phyloP scores from a whole-genome alignment of 768 basidiomycete genomes.

The Pisolithus microcarpus region DNA sequence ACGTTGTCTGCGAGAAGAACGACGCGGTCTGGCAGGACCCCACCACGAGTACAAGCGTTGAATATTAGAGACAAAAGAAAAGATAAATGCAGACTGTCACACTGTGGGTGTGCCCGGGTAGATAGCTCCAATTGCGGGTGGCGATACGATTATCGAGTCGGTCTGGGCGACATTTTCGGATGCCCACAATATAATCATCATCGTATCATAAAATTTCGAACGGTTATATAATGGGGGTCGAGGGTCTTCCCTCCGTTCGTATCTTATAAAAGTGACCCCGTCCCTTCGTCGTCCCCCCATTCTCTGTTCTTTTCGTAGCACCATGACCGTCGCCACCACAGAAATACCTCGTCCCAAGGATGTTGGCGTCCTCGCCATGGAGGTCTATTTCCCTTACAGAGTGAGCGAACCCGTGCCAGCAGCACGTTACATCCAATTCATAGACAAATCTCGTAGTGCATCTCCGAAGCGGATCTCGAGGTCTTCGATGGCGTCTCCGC shows the following conservation, averaged over 20 bases:
- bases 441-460: conserved; percentile 49
- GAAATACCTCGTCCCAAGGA: conserved; percentile 65
- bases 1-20: too few relatives aligned
- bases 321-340: conserved; percentile 21
- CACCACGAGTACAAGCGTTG: too few relatives aligned
- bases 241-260: neutral
- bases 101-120: too few relatives aligned
- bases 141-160: too few relatives aligned
- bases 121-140: too few relatives aligned
- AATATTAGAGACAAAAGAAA: too few relatives aligned
- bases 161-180: conserved; percentile 4
- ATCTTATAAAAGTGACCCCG: conserved; percentile 18
- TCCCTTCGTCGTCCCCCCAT: neutral
- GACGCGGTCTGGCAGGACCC: too few relatives aligned
- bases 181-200: conserved; percentile 10
- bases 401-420: conserved; percentile 39
- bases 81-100: too few relatives aligned
- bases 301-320: neutral
- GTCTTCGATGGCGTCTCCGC: conserved; percentile 88
- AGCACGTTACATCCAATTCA: conserved; percentile 3
- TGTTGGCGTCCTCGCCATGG: conserved; percentile 90
- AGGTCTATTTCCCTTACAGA: conserved; percentile 90
- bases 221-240: conserved; percentile 21
- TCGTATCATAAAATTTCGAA: conserved; percentile 26
- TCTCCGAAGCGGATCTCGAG: conserved; percentile 93